These are phyloP conservation scores for Priceomyces medius DNA, from an alignment of 805 yeast genomes.

Conservation along the genomic window DNA sequence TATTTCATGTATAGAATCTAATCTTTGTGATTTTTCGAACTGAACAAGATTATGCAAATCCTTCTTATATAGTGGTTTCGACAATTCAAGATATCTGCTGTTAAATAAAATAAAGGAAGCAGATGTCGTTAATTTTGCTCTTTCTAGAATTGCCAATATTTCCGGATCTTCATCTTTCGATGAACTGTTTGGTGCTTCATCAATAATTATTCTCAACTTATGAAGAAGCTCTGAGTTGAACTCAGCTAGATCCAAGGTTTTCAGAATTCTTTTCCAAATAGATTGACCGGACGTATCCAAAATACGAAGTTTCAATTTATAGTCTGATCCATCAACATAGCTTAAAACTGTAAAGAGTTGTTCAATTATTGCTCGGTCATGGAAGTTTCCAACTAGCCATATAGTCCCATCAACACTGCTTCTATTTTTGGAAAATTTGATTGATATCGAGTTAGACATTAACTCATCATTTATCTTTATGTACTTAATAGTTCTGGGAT, in stretches of 20 bases:
- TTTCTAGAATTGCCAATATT: slow-evolving; percentile 21
- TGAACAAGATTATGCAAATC: slow-evolving; percentile 41
- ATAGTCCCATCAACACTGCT: slow-evolving; percentile 36
- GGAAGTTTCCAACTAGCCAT: slow-evolving; percentile 62
- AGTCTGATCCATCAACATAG: slow-evolving; percentile 10
- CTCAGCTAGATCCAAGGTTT: not conserved
- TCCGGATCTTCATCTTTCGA: not conserved
- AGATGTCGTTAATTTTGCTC: slow-evolving; percentile 30
- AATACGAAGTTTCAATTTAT: slow-evolving; percentile 30
- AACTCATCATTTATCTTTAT: slow-evolving; percentile 28
- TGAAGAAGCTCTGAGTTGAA: not conserved
- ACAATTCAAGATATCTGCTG: slow-evolving; percentile 50
- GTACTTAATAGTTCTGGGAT: slow-evolving; percentile 31
- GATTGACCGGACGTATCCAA: slow-evolving; percentile 20
- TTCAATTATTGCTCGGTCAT: slow-evolving; percentile 29
- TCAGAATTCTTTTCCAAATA: not conserved
- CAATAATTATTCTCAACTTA: not conserved
- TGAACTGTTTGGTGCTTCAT: too few relatives aligned
- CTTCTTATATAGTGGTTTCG: slow-evolving; percentile 16
- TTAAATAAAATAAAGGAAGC: slow-evolving; percentile 47
- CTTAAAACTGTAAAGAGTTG: slow-evolving; percentile 45
- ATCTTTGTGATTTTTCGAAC: slow-evolving; percentile 48
- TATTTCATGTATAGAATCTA: slow-evolving; percentile 30
- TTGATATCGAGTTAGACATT: slow-evolving; percentile 18
- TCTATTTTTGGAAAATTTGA: slow-evolving; percentile 17